Percentiles rank a stretch among this genome's conserved stretches.
phyloP scores from a whole-genome alignment of 108 stramenopile genomes.

The Stephanodiscus minutulus region DNA sequence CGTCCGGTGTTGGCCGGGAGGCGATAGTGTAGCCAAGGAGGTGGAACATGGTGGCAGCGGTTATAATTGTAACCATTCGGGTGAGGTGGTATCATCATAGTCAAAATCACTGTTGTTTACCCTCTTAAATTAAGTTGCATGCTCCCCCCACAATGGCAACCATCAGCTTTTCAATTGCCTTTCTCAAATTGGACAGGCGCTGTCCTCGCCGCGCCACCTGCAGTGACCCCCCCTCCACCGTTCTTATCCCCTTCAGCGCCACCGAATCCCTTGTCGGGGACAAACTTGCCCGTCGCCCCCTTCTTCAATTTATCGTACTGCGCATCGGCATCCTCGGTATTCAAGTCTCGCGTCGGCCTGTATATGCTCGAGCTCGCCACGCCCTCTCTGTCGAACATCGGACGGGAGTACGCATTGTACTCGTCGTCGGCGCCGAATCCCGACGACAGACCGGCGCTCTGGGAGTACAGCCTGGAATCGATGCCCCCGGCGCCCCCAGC shows the following conservation, averaged over 20 bases:
- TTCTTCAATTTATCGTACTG: constrained; percentile 74
- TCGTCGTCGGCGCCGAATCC: constrained; percentile 99
- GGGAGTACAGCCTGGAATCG: constrained; percentile 95
- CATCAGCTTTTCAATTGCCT: constrained; percentile 19
- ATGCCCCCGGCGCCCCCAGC: constrained; percentile 77
- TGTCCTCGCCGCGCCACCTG: constrained; percentile 63
- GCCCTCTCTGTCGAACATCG: constrained; percentile 90
- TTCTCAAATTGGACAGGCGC: constrained; percentile 93
- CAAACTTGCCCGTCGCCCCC: constrained; percentile 84
- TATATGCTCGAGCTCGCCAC: constrained; percentile 90
- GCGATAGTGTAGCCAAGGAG: no score
- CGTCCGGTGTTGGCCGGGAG: no score
- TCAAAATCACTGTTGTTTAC: no score
- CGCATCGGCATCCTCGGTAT: constrained; percentile 78
- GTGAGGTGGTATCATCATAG: no score
- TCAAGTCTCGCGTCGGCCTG: constrained; percentile 84
- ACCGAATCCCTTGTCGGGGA: constrained; percentile 83
- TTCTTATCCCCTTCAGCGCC: constrained; percentile 65
- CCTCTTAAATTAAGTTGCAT: not conserved
- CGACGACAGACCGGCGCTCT: constrained; percentile 91
- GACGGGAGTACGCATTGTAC: constrained; percentile 94
- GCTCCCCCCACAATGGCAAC: not conserved
- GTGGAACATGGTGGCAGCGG: no score
- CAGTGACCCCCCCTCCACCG: constrained; percentile 46
- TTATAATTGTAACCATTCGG: no score